Evolutionary conservation across 75 land plant species (phyloP).

Genomic region (Sequoiadendron giganteum): DNA sequence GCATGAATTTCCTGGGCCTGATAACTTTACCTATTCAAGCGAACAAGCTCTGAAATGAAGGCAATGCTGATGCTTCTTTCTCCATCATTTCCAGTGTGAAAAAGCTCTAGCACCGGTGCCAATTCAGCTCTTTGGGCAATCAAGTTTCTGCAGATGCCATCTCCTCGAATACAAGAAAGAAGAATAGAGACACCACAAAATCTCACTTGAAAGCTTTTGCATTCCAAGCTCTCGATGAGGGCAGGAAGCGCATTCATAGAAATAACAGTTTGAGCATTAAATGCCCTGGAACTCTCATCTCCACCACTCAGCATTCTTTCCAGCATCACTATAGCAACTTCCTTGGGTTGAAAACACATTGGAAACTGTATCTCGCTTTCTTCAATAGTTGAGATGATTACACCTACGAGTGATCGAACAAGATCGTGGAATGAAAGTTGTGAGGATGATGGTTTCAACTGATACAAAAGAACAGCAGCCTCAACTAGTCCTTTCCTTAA

Average conservation of each 20-base stretch:
- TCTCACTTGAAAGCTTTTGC: constrained; percentile 34
- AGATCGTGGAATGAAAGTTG: constrained; percentile 36
- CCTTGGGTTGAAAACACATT: constrained; percentile 35
- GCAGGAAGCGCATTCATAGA: constrained; percentile 37
- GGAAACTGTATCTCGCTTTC: constrained; percentile 21
- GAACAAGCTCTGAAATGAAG: constrained; percentile 50
- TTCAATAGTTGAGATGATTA: constrained; percentile 25
- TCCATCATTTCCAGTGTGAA: constrained; percentile 45
- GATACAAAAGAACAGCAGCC: constrained; percentile 47
- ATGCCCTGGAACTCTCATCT: constrained; percentile 30
- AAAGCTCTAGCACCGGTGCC: constrained; percentile 45
- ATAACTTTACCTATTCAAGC: constrained; percentile 38
- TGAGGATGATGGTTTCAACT: constrained; percentile 31
- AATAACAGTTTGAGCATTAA: constrained; percentile 36
- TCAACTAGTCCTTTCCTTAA: constrained; percentile 38
- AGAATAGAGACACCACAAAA: constrained; percentile 38
- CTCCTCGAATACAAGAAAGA: constrained; percentile 48
- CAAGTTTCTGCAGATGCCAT: constrained; percentile 36
- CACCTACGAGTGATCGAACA: constrained; percentile 36
- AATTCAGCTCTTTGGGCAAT: constrained; percentile 39
- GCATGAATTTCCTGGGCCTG: neutral
- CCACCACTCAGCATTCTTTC: constrained; percentile 45
- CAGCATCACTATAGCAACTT: constrained; percentile 51
- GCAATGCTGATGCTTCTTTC: constrained; percentile 34
- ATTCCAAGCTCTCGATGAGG: constrained; percentile 38